Conservation (phyloP, 371 early-diverging fungal genomes). For the Cokeromyces recurvatus region DNA sequence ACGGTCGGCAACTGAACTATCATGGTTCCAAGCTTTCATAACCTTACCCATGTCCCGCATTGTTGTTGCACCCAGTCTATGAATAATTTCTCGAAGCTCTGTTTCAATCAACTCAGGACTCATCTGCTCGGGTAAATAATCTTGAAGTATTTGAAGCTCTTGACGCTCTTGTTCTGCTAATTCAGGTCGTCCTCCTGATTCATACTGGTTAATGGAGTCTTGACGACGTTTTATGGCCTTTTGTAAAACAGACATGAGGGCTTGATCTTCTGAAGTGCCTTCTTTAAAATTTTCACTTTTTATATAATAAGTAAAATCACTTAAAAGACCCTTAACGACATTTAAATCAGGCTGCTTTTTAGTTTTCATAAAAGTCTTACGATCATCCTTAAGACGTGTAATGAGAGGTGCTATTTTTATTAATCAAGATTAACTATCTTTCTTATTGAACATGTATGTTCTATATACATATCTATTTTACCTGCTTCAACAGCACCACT, state of each 20-base stretch:
- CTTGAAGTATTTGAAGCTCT: conserved; percentile 57
- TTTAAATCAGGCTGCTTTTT: conserved; percentile 64
- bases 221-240: conserved; percentile 68
- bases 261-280: conserved; percentile 39
- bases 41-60: conserved; percentile 72
- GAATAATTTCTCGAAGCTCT: conserved; percentile 47
- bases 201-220: conserved; percentile 63
- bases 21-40: conserved; percentile 69
- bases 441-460: not conserved
- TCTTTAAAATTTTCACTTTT: conserved; percentile 51
- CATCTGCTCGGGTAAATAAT: conserved; percentile 71
- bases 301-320: conserved; percentile 69
- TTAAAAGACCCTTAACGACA: conserved; percentile 67
- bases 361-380: conserved; percentile 70
- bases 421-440: not conserved
- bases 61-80: conserved; percentile 48
- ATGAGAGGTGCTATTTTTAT: conserved; percentile 24
- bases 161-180: conserved; percentile 57
- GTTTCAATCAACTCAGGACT: conserved; percentile 60
- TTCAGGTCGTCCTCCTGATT: conserved; percentile 59
- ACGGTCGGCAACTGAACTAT: conserved; percentile 60
- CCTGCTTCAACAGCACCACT: conserved; percentile 8
- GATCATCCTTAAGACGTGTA: conserved; percentile 54
- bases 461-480: not conserved
- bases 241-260: conserved; percentile 55